These are phyloP conservation scores for Penicillium corylophilum DNA, from an alignment of 2,329 filamentous ascomycete genomes.

Conservation along the genomic window DNA sequence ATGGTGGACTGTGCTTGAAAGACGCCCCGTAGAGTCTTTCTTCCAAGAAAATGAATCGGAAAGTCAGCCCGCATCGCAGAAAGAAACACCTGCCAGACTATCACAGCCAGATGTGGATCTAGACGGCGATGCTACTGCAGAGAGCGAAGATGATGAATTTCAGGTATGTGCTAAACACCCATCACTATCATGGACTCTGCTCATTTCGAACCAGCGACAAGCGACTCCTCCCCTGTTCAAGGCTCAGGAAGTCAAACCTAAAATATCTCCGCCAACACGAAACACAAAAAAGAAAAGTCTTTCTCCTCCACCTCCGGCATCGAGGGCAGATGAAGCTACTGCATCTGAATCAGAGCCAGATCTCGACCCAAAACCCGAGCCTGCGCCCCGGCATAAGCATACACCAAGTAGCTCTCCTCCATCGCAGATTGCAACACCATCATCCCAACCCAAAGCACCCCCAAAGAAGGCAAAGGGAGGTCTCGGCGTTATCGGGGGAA, in stretches of 20 bases:
- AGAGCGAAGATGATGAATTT: slow-evolving; percentile 38
- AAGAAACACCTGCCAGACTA: background rate
- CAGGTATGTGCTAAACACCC: slow-evolving; percentile 30
- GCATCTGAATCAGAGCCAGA: slow-evolving; percentile 19
- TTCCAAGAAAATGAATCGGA: background rate
- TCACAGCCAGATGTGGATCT: slow-evolving; percentile 7
- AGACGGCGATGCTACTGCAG: slow-evolving; percentile 24
- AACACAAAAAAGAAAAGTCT: slow-evolving; percentile 7
- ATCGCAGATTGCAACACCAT: background rate
- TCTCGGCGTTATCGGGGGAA: slow-evolving; percentile 19
- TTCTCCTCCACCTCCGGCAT: slow-evolving; percentile 9
- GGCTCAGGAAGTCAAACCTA: slow-evolving; percentile 5
- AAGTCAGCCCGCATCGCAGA: background rate
- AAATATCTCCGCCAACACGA: background rate
- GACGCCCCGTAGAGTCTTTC: background rate
- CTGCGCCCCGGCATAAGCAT: slow-evolving; percentile 1
- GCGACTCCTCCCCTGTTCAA: slow-evolving; percentile 35
- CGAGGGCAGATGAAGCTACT: slow-evolving; percentile 16
- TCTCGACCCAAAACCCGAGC: slow-evolving; percentile 1
- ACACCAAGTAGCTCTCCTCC: slow-evolving; percentile 1
- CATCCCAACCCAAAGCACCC: background rate
- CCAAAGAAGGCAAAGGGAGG: slow-evolving; percentile 7
- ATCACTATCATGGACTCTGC: slow-evolving; percentile 2
- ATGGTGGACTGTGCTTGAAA: slow-evolving; percentile 37
- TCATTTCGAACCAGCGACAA: slow-evolving; percentile 30